Evolutionary conservation across 352 stramenopile species (phyloP).

Genomic region (Globisporangium radiosum): DNA sequence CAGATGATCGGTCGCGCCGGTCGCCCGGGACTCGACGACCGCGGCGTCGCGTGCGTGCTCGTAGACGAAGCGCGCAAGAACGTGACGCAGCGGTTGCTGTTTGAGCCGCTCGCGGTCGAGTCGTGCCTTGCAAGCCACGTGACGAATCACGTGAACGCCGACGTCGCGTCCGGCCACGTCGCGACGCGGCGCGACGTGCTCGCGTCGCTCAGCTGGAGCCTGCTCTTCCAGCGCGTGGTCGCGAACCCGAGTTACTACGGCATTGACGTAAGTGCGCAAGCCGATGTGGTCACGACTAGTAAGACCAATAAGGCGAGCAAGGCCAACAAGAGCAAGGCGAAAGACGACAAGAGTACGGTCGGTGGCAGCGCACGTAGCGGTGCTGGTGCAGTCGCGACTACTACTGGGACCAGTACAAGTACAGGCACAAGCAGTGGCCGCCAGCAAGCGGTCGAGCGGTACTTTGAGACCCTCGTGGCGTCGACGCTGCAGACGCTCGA

Average conservation of each 20-base stretch:
- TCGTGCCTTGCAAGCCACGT: slow-evolving; percentile 89
- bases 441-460: slow-evolving; percentile 31
- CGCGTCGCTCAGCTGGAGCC: slow-evolving; percentile 96
- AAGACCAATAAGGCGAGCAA: too few relatives aligned
- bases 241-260: slow-evolving; percentile 97
- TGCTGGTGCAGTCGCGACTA: slow-evolving; percentile 98
- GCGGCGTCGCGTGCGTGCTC: slow-evolving; percentile 95
- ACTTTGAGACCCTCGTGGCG: slow-evolving; percentile 83
- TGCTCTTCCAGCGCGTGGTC: slow-evolving; percentile 94
- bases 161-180: slow-evolving; percentile 92
- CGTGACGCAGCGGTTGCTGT: slow-evolving; percentile 98
- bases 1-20: slow-evolving; percentile 99
- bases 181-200: slow-evolving; percentile 85
- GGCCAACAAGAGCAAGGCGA: too few relatives aligned
- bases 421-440: too few relatives aligned
- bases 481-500: slow-evolving; percentile 75
- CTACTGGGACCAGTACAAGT: slow-evolving; percentile 97
- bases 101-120: slow-evolving; percentile 97
- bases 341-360: too few relatives aligned
- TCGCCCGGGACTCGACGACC: slow-evolving; percentile 93
- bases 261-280: slow-evolving; percentile 45
- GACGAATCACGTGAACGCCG: slow-evolving; percentile 95
- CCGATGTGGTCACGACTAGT: slow-evolving; percentile 6
- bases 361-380: slow-evolving; percentile 50
- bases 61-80: slow-evolving; percentile 98